These are phyloP conservation scores for Cucurbita maxima DNA, from an alignment of 306 rosid species.

Conservation along the genomic window DNA sequence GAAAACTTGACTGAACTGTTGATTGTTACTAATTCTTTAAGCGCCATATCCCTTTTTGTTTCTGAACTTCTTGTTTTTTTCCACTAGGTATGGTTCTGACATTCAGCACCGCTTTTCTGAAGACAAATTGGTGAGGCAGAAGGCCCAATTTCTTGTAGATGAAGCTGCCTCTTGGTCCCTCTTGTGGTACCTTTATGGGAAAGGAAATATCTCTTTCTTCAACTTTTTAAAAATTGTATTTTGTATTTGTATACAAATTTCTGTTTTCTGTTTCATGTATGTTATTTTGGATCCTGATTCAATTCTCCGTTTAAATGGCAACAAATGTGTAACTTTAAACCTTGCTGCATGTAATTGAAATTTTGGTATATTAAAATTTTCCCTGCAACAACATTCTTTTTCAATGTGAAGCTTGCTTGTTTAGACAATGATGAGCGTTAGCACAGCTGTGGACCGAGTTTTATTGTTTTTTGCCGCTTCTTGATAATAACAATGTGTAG, in stretches of 20 bases:
- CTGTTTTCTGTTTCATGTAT: not conserved
- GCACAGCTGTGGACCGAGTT: too few species aligned
- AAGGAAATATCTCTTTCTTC: conserved; percentile 52
- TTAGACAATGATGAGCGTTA: not conserved
- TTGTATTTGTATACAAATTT: not conserved
- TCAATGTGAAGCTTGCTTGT: not conserved
- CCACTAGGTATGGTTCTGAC: conserved; percentile 50
- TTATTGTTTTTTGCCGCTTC: too few species aligned
- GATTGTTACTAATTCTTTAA: not conserved
- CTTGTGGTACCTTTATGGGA: conserved; percentile 86
- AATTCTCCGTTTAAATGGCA: not conserved
- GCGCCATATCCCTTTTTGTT: not conserved
- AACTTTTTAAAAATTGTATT: not conserved
- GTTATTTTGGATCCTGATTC: not conserved
- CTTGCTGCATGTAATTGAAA: not conserved
- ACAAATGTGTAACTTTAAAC: not conserved
- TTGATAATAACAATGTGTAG: too few species aligned
- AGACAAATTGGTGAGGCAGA: conserved; percentile 92
- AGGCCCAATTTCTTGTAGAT: conserved; percentile 78
- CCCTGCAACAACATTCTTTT: not conserved
- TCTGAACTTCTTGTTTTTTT: not conserved
- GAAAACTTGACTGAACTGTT: not conserved
- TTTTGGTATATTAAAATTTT: not conserved
- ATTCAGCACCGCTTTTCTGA: conserved; percentile 62
- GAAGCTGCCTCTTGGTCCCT: conserved; percentile 99